Conservation (phyloP, 108 stramenopile genomes). For the Parietichytrium sp. region DNA sequence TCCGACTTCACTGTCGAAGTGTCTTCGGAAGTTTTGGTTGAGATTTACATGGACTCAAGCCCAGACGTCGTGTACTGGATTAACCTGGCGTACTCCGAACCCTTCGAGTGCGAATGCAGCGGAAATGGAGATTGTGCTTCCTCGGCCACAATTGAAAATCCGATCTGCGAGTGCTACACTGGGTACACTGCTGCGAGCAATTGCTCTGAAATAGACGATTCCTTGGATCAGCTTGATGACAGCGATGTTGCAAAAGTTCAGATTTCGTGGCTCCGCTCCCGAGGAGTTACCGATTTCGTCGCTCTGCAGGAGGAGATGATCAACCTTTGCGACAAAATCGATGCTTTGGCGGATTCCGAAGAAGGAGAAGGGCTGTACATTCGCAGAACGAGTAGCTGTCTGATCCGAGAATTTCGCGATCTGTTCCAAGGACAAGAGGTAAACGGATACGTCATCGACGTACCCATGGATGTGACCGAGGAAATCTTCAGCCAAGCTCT, state of each 20-base stretch:
- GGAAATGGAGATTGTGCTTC: slow-evolving; percentile 16
- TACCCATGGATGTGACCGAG: too few species aligned
- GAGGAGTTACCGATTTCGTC: not conserved
- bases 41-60: too few species aligned
- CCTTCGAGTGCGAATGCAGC: not conserved
- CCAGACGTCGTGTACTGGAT: too few species aligned
- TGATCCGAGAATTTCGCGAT: not conserved
- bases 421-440: too few species aligned
- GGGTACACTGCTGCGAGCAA: not conserved
- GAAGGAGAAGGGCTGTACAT: not conserved
- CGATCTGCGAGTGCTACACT: slow-evolving; percentile 1
- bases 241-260: not conserved
- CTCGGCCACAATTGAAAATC: not conserved
- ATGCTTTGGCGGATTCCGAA: not conserved
- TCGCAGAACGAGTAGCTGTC: not conserved
- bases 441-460: not conserved
- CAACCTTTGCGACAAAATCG: not conserved
- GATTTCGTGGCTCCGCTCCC: not conserved
- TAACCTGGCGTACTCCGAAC: not conserved
- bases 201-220: not conserved
- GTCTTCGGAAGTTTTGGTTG: too few species aligned
- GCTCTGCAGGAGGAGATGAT: not conserved
- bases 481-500: not conserved
- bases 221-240: not conserved
- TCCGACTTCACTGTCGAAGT: too few species aligned